phyloP scores from a whole-genome alignment of 2,329 filamentous ascomycete species.

The Emergomyces orientalis region DNA sequence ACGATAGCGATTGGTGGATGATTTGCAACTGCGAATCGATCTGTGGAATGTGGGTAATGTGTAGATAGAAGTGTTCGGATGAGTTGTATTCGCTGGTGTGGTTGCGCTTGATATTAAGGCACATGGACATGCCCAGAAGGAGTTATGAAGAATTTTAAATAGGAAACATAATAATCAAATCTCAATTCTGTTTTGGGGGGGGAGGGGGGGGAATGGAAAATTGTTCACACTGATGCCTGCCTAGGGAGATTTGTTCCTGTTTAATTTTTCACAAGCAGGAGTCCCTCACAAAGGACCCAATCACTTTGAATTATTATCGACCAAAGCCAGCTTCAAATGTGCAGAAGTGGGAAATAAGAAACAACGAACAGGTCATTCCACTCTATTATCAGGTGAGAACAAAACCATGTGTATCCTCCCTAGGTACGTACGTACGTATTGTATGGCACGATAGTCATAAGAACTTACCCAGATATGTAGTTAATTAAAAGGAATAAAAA shows the following conservation, averaged over 20 bases:
- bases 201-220: too few species aligned
- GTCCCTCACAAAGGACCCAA: not conserved
- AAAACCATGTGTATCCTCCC: not conserved
- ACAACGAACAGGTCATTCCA: not conserved
- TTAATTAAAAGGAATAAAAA: not conserved
- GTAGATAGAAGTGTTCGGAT: not conserved
- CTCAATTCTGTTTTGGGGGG: too few species aligned
- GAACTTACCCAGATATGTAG: not conserved
- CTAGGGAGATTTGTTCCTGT: not conserved
- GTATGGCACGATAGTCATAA: not conserved
- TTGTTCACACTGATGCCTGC: not conserved
- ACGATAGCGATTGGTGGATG: not conserved
- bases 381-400: not conserved
- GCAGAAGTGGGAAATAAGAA: not conserved
- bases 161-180: not conserved
- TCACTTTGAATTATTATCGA: not conserved
- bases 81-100: not conserved
- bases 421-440: not conserved
- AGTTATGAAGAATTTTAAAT: not conserved
- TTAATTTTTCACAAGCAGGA: not conserved
- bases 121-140: not conserved
- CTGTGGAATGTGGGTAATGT: not conserved
- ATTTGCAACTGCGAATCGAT: not conserved
- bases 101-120: not conserved
- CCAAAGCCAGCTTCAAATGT: not conserved